These are phyloP conservation scores for Caloboletus firmus DNA, from an alignment of 1,284 basidiomycete genomes.

Conservation along the genomic window DNA sequence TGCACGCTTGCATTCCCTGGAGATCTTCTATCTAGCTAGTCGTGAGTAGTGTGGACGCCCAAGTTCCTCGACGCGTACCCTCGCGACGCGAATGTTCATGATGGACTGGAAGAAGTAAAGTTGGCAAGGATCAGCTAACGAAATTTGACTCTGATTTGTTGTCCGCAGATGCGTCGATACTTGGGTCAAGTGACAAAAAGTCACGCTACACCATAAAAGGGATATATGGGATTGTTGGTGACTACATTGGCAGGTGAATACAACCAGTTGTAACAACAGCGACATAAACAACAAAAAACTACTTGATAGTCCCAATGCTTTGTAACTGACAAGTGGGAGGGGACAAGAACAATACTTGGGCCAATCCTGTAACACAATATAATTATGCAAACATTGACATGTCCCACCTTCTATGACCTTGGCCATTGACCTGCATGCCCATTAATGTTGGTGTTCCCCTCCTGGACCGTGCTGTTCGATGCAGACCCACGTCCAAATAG, in stretches of 20 bases:
- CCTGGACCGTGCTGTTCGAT: slow-evolving; percentile 24
- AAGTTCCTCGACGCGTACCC: slow-evolving; percentile 40
- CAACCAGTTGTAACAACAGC: slow-evolving; percentile 31
- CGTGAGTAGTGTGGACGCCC: slow-evolving; percentile 18
- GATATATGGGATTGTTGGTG: neutral
- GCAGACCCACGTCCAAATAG: slow-evolving; percentile 51
- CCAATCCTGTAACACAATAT: slow-evolving; percentile 10
- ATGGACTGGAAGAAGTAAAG: neutral
- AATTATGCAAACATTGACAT: slow-evolving; percentile 8
- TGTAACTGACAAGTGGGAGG: neutral
- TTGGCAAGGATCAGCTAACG: neutral
- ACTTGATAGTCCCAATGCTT: slow-evolving; percentile 15
- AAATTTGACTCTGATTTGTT: neutral
- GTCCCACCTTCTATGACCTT: slow-evolving; percentile 21
- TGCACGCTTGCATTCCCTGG: slow-evolving; percentile 89
- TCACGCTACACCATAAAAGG: slow-evolving; percentile 12
- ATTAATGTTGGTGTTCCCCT: slow-evolving; percentile 21
- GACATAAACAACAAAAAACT: slow-evolving; percentile 13
- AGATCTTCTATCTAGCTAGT: slow-evolving; percentile 55
- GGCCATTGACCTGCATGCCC: slow-evolving; percentile 30
- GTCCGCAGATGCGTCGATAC: neutral
- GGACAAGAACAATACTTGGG: slow-evolving; percentile 8
- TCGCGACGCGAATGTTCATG: slow-evolving; percentile 61
- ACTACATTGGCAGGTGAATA: slow-evolving; percentile 26
- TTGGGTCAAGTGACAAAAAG: neutral